Conservation (phyloP, 2,329 filamentous ascomycete species). For the Colletotrichum abscissum region DNA sequence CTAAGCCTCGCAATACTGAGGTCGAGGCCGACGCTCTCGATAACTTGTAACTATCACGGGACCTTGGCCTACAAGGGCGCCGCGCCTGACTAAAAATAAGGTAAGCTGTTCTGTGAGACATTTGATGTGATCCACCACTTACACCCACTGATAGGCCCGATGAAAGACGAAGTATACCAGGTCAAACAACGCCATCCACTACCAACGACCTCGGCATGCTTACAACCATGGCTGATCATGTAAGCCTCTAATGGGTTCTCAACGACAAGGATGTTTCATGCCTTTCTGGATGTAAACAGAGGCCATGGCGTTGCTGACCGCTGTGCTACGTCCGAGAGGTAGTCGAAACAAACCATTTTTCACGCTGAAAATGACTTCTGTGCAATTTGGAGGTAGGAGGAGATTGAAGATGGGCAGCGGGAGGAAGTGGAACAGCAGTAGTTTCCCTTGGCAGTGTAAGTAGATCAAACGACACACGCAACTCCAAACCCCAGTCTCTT, state of each 20-base stretch:
- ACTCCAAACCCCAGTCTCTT: neutral
- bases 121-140: slow-evolving; percentile 49
- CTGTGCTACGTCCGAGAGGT: slow-evolving; percentile 43
- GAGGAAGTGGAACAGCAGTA: neutral
- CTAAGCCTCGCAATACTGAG: slow-evolving; percentile 77
- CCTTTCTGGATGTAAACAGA: slow-evolving; percentile 41
- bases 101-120: slow-evolving; percentile 43
- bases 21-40: slow-evolving; percentile 77
- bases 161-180: slow-evolving; percentile 49
- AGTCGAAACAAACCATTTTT: slow-evolving; percentile 40
- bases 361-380: slow-evolving; percentile 39
- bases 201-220: slow-evolving; percentile 45
- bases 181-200: slow-evolving; percentile 46
- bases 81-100: too few species aligned
- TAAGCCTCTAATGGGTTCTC: slow-evolving; percentile 38
- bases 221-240: slow-evolving; percentile 30
- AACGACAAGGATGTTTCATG: slow-evolving; percentile 41
- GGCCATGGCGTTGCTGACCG: slow-evolving; percentile 41
- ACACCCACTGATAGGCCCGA: slow-evolving; percentile 41
- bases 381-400: slow-evolving; percentile 28
- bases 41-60: slow-evolving; percentile 49
- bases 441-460: neutral
- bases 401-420: neutral
- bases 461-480: slow-evolving; percentile 7
- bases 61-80: slow-evolving; percentile 40